Evolutionary conservation across 805 yeast genomes (phyloP).

Genomic region (Candida tammaniensis): DNA sequence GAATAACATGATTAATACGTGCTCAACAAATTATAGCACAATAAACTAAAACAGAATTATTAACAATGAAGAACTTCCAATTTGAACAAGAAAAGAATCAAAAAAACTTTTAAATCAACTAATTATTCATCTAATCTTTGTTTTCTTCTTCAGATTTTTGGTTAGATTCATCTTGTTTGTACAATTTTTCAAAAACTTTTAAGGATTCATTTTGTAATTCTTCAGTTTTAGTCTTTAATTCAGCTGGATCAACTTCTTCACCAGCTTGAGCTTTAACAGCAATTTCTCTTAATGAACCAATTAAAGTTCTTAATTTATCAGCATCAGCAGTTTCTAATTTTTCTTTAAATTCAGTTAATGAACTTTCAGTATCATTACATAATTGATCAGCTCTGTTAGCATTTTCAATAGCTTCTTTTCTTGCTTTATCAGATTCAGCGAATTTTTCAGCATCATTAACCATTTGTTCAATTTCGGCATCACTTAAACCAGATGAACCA

Average conservation of each 20-base stretch:
- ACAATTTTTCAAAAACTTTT: constrained; percentile 71
- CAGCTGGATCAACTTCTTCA: constrained; percentile 58
- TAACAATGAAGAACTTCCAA: too few species aligned
- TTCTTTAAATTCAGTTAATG: constrained; percentile 47
- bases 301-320: constrained; percentile 47
- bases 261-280: constrained; percentile 65
- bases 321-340: constrained; percentile 45
- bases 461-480: constrained; percentile 86
- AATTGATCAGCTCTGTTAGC: constrained; percentile 85
- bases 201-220: constrained; percentile 73
- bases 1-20: too few species aligned
- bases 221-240: constrained; percentile 70
- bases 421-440: constrained; percentile 84
- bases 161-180: constrained; percentile 26
- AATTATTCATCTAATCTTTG: constrained; percentile 5
- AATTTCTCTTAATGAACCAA: constrained; percentile 60
- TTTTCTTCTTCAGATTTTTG: constrained; percentile 27
- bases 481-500: constrained; percentile 91
- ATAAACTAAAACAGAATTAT: too few species aligned
- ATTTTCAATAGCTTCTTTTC: constrained; percentile 76
- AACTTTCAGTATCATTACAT: constrained; percentile 52
- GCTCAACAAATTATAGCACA: too few species aligned
- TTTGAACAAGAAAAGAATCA: too few species aligned
- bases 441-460: constrained; percentile 86
- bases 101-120: background rate